Conservation (phyloP, 1,139 yeast genomes). For the Taphrina sp. region DNA sequence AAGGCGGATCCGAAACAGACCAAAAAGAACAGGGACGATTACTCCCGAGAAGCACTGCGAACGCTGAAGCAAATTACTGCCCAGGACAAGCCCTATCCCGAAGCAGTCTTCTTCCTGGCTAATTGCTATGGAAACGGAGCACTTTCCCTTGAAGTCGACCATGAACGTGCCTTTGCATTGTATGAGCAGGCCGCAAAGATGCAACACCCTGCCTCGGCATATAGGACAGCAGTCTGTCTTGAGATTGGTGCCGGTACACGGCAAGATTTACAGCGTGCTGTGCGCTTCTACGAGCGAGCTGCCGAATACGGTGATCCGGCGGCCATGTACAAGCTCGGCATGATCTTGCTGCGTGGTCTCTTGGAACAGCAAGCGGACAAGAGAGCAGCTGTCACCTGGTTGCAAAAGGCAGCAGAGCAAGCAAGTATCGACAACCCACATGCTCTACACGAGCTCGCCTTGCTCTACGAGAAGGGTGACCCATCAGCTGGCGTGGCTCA, state of each 20-base stretch:
- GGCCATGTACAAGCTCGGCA: slow-evolving; percentile 69
- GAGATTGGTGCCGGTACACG: slow-evolving; percentile 64
- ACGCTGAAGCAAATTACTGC: slow-evolving; percentile 55
- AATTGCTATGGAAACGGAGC: slow-evolving; percentile 59
- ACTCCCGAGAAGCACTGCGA: slow-evolving; percentile 58
- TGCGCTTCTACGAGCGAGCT: slow-evolving; percentile 56
- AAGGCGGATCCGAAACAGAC: slow-evolving; percentile 50
- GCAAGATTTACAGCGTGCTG: slow-evolving; percentile 51
- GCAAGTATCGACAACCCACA: slow-evolving; percentile 53
- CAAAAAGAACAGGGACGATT: slow-evolving; percentile 54
- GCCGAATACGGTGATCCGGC: slow-evolving; percentile 58
- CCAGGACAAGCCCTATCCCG: slow-evolving; percentile 39
- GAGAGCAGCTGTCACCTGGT: slow-evolving; percentile 56
- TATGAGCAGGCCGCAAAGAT: slow-evolving; percentile 59
- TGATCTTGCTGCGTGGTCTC: slow-evolving; percentile 58
- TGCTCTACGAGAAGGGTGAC: slow-evolving; percentile 63
- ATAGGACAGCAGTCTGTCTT: slow-evolving; percentile 64
- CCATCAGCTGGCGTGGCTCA: slow-evolving; percentile 39
- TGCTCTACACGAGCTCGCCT: slow-evolving; percentile 65
- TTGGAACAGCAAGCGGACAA: slow-evolving; percentile 50
- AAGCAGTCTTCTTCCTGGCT: slow-evolving; percentile 60
- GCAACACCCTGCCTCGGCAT: slow-evolving; percentile 59
- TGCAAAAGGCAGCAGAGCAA: slow-evolving; percentile 53
- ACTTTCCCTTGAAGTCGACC: slow-evolving; percentile 56
- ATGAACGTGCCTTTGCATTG: slow-evolving; percentile 57